Percentiles rank a stretch among this genome's conserved stretches.
phyloP scores from a whole-genome alignment of 768 basidiomycete species.

The Leccinellum luteum region DNA sequence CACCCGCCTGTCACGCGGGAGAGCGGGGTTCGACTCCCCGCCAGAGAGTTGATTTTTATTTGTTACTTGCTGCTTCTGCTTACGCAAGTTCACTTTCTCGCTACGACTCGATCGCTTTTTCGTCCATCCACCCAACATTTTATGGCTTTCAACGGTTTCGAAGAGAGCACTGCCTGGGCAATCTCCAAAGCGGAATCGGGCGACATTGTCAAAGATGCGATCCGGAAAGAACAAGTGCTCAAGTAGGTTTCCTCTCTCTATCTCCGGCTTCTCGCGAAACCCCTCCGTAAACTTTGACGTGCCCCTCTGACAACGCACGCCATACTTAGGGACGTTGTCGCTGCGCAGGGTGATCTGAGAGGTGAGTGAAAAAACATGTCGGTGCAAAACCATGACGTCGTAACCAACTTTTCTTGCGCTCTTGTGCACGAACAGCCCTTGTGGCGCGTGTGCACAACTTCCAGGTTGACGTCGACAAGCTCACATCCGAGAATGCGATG shows the following conservation, averaged over 20 bases:
- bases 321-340: slow-evolving; percentile 60
- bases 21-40: slow-evolving; percentile 47
- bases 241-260: slow-evolving; percentile 48
- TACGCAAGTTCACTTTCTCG: neutral
- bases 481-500: slow-evolving; percentile 75
- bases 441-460: slow-evolving; percentile 63
- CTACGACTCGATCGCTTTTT: too few species aligned
- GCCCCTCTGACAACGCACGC: neutral
- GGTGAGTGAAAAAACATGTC: slow-evolving; percentile 42
- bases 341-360: slow-evolving; percentile 74
- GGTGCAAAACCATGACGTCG: neutral
- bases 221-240: slow-evolving; percentile 73
- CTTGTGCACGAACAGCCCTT: slow-evolving; percentile 45
- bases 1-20: slow-evolving; percentile 51
- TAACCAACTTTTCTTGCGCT: neutral
- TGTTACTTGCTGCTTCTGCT: neutral
- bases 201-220: slow-evolving; percentile 72
- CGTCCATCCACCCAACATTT: neutral
- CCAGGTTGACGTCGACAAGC: slow-evolving; percentile 78
- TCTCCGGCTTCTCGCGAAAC: neutral
- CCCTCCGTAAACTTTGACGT: neutral
- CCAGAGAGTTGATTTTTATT: slow-evolving; percentile 34
- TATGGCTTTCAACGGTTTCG: slow-evolving; percentile 45
- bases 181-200: slow-evolving; percentile 40
- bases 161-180: slow-evolving; percentile 52